Evolutionary conservation across 768 basidiomycete genomes (phyloP), one percentile per base, ranked within the genome.

Genomic region (Podaxis mareebaensis): DNA sequence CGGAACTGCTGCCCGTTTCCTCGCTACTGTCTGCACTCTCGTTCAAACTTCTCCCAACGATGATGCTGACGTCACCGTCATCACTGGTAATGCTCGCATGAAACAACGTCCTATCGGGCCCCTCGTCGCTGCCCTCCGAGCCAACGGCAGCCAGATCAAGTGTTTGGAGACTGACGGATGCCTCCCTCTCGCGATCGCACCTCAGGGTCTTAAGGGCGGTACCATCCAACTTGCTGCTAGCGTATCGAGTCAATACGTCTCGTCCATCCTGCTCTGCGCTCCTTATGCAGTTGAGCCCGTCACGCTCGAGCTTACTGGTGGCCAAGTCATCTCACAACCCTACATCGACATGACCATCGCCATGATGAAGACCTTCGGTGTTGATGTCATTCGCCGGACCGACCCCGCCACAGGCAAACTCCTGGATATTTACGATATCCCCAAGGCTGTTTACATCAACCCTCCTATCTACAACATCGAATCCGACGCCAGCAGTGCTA

Each of bases 261-360:
- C 95, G 3, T 96, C 95, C 8, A 94, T 99, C 72, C 85, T 99
- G 6, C 89, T 99, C 42, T 97, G 95, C 72, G 96, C 97, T 0
- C 97, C 96, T 1, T 99, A 99, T 71, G 95, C 96, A 1, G 69
- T 75, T 30, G 81, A 93, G 71, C 82, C 90, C n/a, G 85, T 97
- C 64, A 89, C 87, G 2, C 88, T 99, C 58, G 91, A 97, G 76
- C 85, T 99, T 65, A 91, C 86, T 0, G 97, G 96, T 11, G 96
- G 95, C 0, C 89, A 92, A 64, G 97, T 99, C 71, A 98, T 99
- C 73, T 97, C 95, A 4, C 96, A 99, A 77, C 95, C 95, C 0
- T 99, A 99, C 79, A 99, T 99, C 75, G 96, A 99, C 78, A 98
- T 99, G 97, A 99, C 97, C 8, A 91, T 97, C 68, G 88, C 95